Conservation (phyloP, 2,329 filamentous ascomycete genomes). For the Sordariomycetes sp. region DNA sequence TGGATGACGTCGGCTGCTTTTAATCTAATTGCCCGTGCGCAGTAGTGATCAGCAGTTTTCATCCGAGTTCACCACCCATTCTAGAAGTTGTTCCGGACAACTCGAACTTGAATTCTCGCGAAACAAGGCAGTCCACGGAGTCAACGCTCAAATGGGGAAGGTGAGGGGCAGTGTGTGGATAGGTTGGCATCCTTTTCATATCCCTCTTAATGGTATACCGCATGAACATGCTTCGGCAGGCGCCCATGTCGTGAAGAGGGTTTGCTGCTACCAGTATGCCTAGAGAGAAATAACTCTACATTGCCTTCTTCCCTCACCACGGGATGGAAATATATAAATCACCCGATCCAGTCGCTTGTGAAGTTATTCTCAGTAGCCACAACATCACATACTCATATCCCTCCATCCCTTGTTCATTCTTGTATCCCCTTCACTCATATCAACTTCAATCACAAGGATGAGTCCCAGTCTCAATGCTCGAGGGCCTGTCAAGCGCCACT, state of each 20-base stretch:
- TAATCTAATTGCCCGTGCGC: neutral
- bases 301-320: too few species aligned
- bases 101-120: neutral
- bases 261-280: too few species aligned
- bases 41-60: neutral
- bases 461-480: neutral
- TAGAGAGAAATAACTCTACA: too few species aligned
- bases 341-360: neutral
- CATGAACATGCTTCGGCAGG: neutral
- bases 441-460: neutral
- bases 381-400: neutral
- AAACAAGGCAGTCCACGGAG: neutral
- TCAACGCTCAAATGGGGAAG: neutral
- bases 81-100: too few species aligned
- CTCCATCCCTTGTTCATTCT: neutral
- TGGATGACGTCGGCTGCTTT: neutral
- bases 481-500: neutral
- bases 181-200: neutral
- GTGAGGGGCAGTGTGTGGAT: neutral
- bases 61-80: neutral
- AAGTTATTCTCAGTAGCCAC: neutral
- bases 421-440: neutral
- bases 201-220: neutral
- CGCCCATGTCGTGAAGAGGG: too few species aligned
- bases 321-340: neutral